Conservation (phyloP, 2,329 filamentous ascomycete genomes). For the Paradendryphiella salina region DNA sequence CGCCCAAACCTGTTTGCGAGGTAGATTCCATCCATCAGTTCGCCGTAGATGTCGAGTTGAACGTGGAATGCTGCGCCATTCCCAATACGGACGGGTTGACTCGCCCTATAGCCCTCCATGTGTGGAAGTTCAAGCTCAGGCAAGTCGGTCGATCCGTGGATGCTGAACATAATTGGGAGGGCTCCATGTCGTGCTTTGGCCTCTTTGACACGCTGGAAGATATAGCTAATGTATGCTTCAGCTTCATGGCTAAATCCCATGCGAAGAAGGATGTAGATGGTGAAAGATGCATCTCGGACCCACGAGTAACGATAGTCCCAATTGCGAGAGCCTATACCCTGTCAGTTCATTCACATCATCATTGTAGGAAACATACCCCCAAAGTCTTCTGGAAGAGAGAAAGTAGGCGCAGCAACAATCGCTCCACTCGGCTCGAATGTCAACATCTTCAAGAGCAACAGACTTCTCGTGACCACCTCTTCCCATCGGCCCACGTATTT, state of each 20-base stretch:
- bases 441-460: slow-evolving; percentile 75
- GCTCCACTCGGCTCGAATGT: slow-evolving; percentile 79
- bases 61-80: slow-evolving; percentile 76
- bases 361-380: slow-evolving; percentile 19
- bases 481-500: slow-evolving; percentile 73
- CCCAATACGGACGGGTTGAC: slow-evolving; percentile 72
- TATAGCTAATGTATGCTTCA: slow-evolving; percentile 77
- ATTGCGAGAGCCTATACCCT: slow-evolving; percentile 53
- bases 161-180: slow-evolving; percentile 76
- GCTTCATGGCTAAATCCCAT: slow-evolving; percentile 76
- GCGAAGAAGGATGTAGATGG: slow-evolving; percentile 73
- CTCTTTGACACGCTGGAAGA: slow-evolving; percentile 69
- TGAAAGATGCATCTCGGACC: slow-evolving; percentile 77
- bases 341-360: neutral
- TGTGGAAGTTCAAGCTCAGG: slow-evolving; percentile 70
- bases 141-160: slow-evolving; percentile 73
- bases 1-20: slow-evolving; percentile 80
- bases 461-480: slow-evolving; percentile 70
- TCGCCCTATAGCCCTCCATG: slow-evolving; percentile 72
- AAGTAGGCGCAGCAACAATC: slow-evolving; percentile 75
- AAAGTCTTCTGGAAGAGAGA: slow-evolving; percentile 71
- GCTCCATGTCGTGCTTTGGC: slow-evolving; percentile 63
- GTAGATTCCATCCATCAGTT: slow-evolving; percentile 76
- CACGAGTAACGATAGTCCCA: slow-evolving; percentile 77
- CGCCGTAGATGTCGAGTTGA: slow-evolving; percentile 79